Base-by-base conservation (phyloP, 1,284 basidiomycete species). In the Austroboletus rostrupii region DNA sequence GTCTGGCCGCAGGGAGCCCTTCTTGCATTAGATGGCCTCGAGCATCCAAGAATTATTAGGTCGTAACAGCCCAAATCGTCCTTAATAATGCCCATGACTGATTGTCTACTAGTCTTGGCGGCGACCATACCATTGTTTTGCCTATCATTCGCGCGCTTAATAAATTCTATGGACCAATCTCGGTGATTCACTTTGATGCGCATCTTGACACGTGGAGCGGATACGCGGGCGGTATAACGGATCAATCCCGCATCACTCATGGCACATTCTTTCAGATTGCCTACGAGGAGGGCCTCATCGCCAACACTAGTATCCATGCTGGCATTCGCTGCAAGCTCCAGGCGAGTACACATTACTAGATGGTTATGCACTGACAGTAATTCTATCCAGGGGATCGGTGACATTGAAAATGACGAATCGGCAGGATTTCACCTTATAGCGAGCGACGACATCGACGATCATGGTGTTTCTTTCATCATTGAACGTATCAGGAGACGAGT, bases 151-250 rank as follows among this genome's bases (percentile, higher is more conserved):
- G 87, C 38, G 77, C 87, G 7, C 68, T 91, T 38, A 68, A 86
- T 70, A 80, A 80, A 61, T 73, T 84, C 19, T 88, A 91, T 60
- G 88, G 87, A 1, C 85, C 85, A 1, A 76, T 89, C 45, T 83
- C 84, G 32, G 85, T 90, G 43, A 87, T 91, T 44, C 89, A 91
- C 64, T 90, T 91, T 55, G 88, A 91, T 61, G 83, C 86, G 0
- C 88, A 91, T 66, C 70, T 89, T 33, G 80, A 84, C 57, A 81
- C 82, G 9, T 84, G 88, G 86, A 60, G 71, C 23, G 68, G 69
- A 29, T 81, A 83, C 59, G 72, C 78, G 13, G 81, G 81, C 28
- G 67, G 72, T 46, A 64, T 65, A 13, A 77, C 80, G 1, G 74
- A 77, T 33, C 83, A 86, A 60, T 83, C 83, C 33, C 78, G 75